These are phyloP conservation scores for Narthecium ossifragum DNA, from an alignment of 106 monocot genomes.

Conservation along the genomic window DNA sequence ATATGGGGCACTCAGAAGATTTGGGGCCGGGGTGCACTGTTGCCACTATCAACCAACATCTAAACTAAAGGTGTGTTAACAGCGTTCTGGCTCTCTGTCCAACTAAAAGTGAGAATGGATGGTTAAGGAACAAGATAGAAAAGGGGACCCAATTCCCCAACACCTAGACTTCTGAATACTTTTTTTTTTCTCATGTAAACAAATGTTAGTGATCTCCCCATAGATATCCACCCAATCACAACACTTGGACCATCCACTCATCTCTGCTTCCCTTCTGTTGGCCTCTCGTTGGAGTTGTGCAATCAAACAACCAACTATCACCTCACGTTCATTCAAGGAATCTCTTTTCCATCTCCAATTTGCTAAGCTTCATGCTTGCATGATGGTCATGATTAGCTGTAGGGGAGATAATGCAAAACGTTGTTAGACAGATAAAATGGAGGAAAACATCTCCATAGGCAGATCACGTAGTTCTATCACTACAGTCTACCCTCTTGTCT, in stretches of 20 bases:
- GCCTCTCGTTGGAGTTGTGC: too few relatives aligned
- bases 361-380: background rate
- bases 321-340: background rate
- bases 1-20: background rate
- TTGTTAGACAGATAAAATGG: background rate
- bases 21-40: constrained; percentile 4
- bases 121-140: background rate
- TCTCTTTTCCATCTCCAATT: background rate
- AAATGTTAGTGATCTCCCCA: constrained; percentile 7
- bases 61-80: background rate
- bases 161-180: background rate
- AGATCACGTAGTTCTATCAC: too few relatives aligned
- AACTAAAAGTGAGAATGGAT: background rate
- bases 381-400: background rate
- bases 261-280: background rate
- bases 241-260: constrained; percentile 6
- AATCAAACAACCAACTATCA: background rate
- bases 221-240: constrained; percentile 8
- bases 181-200: background rate
- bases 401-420: background rate
- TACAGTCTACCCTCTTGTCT: too few relatives aligned
- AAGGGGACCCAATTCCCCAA: too few relatives aligned
- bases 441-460: too few relatives aligned
- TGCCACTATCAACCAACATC: background rate
- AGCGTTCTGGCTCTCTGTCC: background rate